These are phyloP conservation scores for Aspergillus funiculosus DNA, from an alignment of 495 filamentous ascomycete species.

Conservation along the genomic window DNA sequence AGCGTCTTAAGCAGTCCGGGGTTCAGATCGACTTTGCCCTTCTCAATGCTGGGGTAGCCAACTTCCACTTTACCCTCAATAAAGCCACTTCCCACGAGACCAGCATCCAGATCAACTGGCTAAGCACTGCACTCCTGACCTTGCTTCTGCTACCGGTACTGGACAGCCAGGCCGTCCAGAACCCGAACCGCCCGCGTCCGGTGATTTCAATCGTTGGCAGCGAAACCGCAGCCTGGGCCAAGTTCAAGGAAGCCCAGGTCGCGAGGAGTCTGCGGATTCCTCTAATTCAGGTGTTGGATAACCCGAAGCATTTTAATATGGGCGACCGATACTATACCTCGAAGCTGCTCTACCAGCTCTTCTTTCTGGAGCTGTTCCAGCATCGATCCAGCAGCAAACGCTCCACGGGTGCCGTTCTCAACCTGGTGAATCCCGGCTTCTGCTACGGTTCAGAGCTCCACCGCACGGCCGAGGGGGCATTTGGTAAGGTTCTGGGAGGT, in stretches of 20 bases:
- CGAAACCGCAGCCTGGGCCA: constrained; percentile 12
- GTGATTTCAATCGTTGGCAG: constrained; percentile 10
- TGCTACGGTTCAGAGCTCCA: constrained; percentile 10
- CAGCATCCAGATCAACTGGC: constrained; percentile 42
- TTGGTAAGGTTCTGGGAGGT: background rate
- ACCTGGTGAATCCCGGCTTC: constrained; percentile 10
- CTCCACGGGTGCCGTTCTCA: background rate
- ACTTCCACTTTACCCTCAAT: constrained; percentile 21
- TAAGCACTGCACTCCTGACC: constrained; percentile 42
- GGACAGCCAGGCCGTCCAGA: background rate
- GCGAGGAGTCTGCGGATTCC: background rate
- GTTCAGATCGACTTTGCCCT: constrained; percentile 19
- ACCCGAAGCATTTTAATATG: background rate
- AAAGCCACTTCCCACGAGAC: constrained; percentile 40
- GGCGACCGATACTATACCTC: constrained; percentile 8
- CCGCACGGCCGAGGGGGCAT: background rate
- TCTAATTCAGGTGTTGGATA: background rate
- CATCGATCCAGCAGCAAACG: background rate
- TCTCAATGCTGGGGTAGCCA: constrained; percentile 27
- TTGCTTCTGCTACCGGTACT: constrained; percentile 45
- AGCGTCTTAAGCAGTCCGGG: constrained; percentile 13
- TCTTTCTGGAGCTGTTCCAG: constrained; percentile 3
- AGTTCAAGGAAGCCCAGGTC: constrained; percentile 9
- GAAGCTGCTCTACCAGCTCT: constrained; percentile 10
- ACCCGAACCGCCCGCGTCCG: background rate